These are phyloP conservation scores for Ophiocordyceps sinensis DNA, from an alignment of 2,329 filamentous ascomycete genomes.

Conservation along the genomic window DNA sequence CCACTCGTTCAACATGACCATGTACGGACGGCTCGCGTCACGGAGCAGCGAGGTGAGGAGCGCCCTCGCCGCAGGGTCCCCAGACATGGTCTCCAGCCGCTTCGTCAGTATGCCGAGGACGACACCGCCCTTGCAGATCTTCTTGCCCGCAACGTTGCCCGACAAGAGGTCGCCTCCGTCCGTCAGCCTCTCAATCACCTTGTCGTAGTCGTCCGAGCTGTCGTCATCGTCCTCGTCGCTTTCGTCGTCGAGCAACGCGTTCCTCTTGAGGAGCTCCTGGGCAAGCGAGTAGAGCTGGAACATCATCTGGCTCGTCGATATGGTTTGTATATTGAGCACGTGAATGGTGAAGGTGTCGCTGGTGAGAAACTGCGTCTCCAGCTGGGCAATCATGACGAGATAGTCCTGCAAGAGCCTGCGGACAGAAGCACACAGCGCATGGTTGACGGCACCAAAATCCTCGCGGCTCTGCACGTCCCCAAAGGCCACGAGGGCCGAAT, in stretches of 20 bases:
- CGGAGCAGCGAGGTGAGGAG: constrained; percentile 70
- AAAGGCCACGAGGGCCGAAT: constrained; percentile 80
- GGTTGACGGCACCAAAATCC: constrained; percentile 88
- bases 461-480: constrained; percentile 88
- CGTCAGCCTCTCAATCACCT: constrained; percentile 78
- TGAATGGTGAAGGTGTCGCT: constrained; percentile 85
- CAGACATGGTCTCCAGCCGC: constrained; percentile 76
- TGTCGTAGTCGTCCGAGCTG: constrained; percentile 76
- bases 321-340: constrained; percentile 79
- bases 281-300: constrained; percentile 78
- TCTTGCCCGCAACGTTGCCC: constrained; percentile 70
- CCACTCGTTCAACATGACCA: constrained; percentile 98
- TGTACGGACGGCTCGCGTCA: constrained; percentile 86
- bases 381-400: constrained; percentile 76
- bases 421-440: constrained; percentile 90
- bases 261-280: constrained; percentile 75
- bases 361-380: constrained; percentile 85
- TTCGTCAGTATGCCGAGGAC: constrained; percentile 81
- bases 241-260: constrained; percentile 74
- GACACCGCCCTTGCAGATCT: constrained; percentile 91
- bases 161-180: constrained; percentile 73
- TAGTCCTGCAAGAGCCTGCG: constrained; percentile 88
- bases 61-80: constrained; percentile 74
- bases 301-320: constrained; percentile 84
- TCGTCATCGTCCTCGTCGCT: constrained; percentile 55